Evolutionary conservation across 495 filamentous ascomycete genomes (phyloP), one percentile per base, ranked within the genome.

Genomic region (Lineolata rhizophorae): DNA sequence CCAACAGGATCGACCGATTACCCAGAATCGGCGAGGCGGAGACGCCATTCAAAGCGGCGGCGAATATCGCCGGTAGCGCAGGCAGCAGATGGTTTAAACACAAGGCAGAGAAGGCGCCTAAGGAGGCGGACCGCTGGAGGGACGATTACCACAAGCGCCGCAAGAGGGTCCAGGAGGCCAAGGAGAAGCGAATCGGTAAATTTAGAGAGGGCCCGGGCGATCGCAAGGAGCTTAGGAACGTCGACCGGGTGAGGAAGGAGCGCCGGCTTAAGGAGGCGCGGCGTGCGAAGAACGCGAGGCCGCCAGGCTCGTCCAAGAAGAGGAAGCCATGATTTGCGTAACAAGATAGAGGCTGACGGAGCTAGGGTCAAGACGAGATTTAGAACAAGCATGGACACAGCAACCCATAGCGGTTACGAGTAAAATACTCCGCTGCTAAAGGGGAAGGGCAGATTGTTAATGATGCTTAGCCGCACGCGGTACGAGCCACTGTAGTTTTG

Each of bases 141-240:
- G 76, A 79, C 48, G 84, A 97, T 51, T 97, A 74, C 48, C 64
- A 92, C 43, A 69, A 69, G 52, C 70, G 72, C 62, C 93, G 87
- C 71, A 83, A 84, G 72, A 71, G 74, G 52, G 75, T 80, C 18
- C 70, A 66, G 5, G 82, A 81, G 43, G 84, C 90, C 18, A 76
- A 73, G 55, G 76, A 93, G 55, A 78, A 76, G 57, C 63, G 80
- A 12, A 61, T 80, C 20, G 71, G 73, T 20, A 66, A 67, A 38
- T 82, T 76, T 37, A 67, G 57, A 45, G 66, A 73, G 31, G 71
- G 72, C 9, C 55, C 18, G 30, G 30, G 52, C 31, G 70, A 67
- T 12, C 78, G 68, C 63, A 69, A 59, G 42, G 87, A 92, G 62
- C 50, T 95, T 30, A 77, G 69, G 58, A 72, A 61, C 27, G 70